Base-by-base conservation (phyloP, 2,329 filamentous ascomycete genomes). In the Aspergillus pseudoterreus region DNA sequence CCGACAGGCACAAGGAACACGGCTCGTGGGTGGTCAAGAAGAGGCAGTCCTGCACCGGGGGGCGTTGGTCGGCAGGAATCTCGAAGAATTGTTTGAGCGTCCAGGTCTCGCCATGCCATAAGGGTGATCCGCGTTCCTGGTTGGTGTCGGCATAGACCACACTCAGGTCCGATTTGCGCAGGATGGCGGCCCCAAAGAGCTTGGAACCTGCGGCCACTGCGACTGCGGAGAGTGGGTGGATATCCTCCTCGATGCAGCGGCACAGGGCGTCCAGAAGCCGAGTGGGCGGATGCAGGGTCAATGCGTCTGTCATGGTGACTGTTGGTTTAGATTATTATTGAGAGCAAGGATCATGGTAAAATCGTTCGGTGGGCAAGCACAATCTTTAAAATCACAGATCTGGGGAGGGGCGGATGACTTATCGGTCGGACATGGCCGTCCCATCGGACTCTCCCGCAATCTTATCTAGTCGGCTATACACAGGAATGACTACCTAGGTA, bases 91-190 rank as follows among this genome's bases (percentile, higher is more conserved):
- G 39, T 15, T 42, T 42, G 17, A 42, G 39, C 15, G 39, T 42
- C 39, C 39, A 42, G 39, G 39, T 42, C 39, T 42, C 39, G 17
- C 39, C 39, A 42, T 42, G 39, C 39, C 39, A 42, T 6, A 42
- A 11, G 15, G 39, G 39, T 5, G 39, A 42, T n/a, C 39, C 39
- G 15, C 39, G 39, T 42, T 42, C 39, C 39, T 42, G 39, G 39
- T 42, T 42, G 39, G 39, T 42, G 39, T 42, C 39, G 39, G 39
- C 39, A 19, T 42, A 42, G 39, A 42, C 39, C 39, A 42, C 39
- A 17, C 39, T 42, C 6, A 42, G 39, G 39, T 42, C 39, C 6
- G 39, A 42, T 15, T 42, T 42, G 39, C 39, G 39, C 39, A 42
- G 39, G 11, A 42, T 42, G 39, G 39, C 39, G 6, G 39, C 39